These are phyloP conservation scores for Thalassiosira oceanica DNA, from an alignment of 352 stramenopile species.

Conservation along the genomic window DNA sequence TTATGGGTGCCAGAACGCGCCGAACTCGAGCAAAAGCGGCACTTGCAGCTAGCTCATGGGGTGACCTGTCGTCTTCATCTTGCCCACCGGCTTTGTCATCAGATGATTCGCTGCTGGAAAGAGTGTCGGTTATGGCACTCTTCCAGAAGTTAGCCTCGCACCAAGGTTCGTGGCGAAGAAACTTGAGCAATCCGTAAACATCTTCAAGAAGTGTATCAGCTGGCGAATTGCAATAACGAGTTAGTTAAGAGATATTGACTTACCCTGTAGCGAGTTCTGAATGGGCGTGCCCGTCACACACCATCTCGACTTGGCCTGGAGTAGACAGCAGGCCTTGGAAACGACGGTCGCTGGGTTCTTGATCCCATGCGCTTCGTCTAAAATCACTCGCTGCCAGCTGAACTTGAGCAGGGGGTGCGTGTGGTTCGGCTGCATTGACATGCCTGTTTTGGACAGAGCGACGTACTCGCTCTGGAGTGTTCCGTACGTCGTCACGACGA, in stretches of 20 bases:
- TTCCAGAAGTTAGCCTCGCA: constrained; percentile 73
- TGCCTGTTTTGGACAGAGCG: constrained; percentile 5
- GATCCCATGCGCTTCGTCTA: constrained; percentile 77
- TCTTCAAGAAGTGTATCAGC: too few species aligned
- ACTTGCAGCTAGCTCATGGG: constrained; percentile 28
- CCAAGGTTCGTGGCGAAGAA: constrained; percentile 77
- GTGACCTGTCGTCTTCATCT: constrained; percentile 8
- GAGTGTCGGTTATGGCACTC: constrained; percentile 49
- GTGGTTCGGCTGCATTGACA: neutral
- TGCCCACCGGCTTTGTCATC: neutral
- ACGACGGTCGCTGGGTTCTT: constrained; percentile 74
- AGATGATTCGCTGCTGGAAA: neutral
- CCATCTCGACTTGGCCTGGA: constrained; percentile 66
- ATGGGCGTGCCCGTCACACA: constrained; percentile 77
- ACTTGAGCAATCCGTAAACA: constrained; percentile 75
- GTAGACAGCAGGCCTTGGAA: constrained; percentile 66
- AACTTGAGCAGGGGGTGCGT: constrained; percentile 41
- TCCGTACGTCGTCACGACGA: constrained; percentile 78
- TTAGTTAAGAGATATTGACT: too few species aligned
- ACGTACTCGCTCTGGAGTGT: constrained; percentile 68
- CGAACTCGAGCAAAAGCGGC: constrained; percentile 59
- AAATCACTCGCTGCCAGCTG: constrained; percentile 71
- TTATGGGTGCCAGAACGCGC: constrained; percentile 66
- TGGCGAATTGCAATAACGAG: too few species aligned
- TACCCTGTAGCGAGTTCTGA: constrained; percentile 78